Base-by-base conservation (phyloP, 2,329 filamentous ascomycete species). In the Ophiostoma angusticollis region DNA sequence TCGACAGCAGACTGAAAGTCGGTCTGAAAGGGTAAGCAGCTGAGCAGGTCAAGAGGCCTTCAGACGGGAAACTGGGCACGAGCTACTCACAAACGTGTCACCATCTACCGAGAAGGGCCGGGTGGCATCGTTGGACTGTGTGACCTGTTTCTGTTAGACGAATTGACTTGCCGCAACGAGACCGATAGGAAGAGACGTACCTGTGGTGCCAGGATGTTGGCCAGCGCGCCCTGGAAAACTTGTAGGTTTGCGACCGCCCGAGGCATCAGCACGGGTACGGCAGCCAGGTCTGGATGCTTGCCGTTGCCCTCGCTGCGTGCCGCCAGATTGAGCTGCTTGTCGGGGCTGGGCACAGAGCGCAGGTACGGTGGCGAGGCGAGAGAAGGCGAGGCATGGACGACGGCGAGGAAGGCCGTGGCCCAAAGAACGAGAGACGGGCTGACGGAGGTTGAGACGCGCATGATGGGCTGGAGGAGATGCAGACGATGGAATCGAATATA, bases 41-140 rank as follows among this genome's bases (percentile, higher is more conserved):
- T 21, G 19, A 35, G 21, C 16, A 40, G n/a, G n/a, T n/a, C n/a
- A n/a, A n/a, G n/a, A n/a, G n/a, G n/a, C n/a, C n/a, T n/a, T n/a
- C n/a, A 16, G 11, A 17, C 6, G 28, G 17, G 3, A 18, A 14
- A 11, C 36, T 21, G 27, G 30, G 13, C 24, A 29, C 17, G 13
- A 19, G 33, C 21, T 2, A 52, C 61, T 37, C 47, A 65, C 62
- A 48, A 68, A 68, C 1, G 62, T 66, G 41, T 63, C 55, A 13
- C 60, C 63, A 28, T 58, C 52, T 3, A 67, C 62, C 36, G 56
- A 54, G 43, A 64, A 69, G 2, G 62, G 64, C 29, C 61, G 52
- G 14, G 57, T 45, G 4, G 54, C 43, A 45, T 67, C 52, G n/a
- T 48, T 51, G 2, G 60, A 64, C 38, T 62, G 55, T 9, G 56